phyloP scores from a whole-genome alignment of 1,284 basidiomycete genomes.

The Leccinum pseudoinsigne region DNA sequence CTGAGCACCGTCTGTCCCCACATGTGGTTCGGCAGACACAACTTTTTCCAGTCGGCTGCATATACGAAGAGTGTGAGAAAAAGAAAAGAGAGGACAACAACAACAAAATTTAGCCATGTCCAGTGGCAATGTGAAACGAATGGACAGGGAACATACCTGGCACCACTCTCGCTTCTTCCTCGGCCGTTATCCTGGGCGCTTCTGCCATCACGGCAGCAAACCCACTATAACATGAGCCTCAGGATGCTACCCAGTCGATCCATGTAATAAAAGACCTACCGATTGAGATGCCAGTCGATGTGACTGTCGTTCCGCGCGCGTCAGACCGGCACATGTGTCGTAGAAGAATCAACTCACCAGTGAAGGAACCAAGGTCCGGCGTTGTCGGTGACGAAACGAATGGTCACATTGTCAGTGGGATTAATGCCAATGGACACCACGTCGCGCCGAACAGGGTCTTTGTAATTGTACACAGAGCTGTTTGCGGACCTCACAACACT shows the following conservation, averaged over 20 bases:
- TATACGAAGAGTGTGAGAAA: not conserved
- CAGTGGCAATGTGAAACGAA: not conserved
- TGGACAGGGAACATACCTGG: slow-evolving; percentile 21
- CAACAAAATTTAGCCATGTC: not conserved
- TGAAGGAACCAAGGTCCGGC: slow-evolving; percentile 50
- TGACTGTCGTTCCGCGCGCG: slow-evolving; percentile 31
- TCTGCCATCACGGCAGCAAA: slow-evolving; percentile 38
- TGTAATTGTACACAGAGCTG: slow-evolving; percentile 23
- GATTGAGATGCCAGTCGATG: slow-evolving; percentile 40
- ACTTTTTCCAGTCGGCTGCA: slow-evolving; percentile 20
- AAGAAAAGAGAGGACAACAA: not conserved
- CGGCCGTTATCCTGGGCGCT: not conserved
- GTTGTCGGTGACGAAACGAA: slow-evolving; percentile 48
- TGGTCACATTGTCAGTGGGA: slow-evolving; percentile 38
- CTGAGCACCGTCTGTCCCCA: slow-evolving; percentile 10
- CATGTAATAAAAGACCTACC: slow-evolving; percentile 22
- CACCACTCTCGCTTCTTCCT: slow-evolving; percentile 5
- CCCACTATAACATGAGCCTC: slow-evolving; percentile 25
- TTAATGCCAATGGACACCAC: slow-evolving; percentile 22
- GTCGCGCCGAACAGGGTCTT: slow-evolving; percentile 31
- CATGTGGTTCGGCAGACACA: slow-evolving; percentile 13
- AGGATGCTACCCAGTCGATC: not conserved
- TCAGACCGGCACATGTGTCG: not conserved
- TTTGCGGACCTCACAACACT: slow-evolving; percentile 25
- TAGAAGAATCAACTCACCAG: slow-evolving; percentile 33